Conservation (phyloP, 257 asterid genomes). For the Catharanthus roseus region DNA sequence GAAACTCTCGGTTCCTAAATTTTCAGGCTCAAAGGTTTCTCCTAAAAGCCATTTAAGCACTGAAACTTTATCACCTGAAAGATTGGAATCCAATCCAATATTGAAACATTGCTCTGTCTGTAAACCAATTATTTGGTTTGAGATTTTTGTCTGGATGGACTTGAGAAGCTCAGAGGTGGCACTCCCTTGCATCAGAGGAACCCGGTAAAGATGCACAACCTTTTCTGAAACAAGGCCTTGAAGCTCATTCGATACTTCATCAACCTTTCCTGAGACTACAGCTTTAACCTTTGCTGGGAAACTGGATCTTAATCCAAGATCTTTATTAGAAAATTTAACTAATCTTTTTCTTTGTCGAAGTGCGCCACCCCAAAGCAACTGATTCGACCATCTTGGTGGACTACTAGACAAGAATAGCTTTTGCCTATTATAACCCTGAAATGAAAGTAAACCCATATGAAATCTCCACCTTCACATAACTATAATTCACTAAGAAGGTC, state of each 20-base stretch:
- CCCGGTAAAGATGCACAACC: conserved; percentile 66
- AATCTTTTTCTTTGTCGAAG: conserved; percentile 12
- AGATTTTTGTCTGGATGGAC: conserved; percentile 50
- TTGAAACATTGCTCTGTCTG: conserved; percentile 86
- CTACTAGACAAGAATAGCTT: conserved; percentile 36
- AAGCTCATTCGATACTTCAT: conserved; percentile 21
- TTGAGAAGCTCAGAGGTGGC: conserved; percentile 66
- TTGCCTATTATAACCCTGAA: conserved; percentile 53
- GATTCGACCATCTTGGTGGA: conserved; percentile 33
- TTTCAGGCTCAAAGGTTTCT: conserved; percentile 79
- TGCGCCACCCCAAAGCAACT: conserved; percentile 52
- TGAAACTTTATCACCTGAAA: conserved; percentile 48
- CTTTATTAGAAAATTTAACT: conserved; percentile 15
- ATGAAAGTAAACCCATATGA: neutral
- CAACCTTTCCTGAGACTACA: conserved; percentile 41
- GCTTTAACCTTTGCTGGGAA: conserved; percentile 32
- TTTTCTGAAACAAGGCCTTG: conserved; percentile 25
- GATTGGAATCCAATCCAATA: conserved; percentile 52
- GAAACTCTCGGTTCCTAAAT: conserved; percentile 60
- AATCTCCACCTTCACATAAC: neutral
- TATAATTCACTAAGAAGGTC: neutral
- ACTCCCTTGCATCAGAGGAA: conserved; percentile 56
- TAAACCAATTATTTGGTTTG: conserved; percentile 52
- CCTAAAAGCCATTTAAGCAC: conserved; percentile 80
- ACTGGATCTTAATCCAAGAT: conserved; percentile 17